phyloP scores from a whole-genome alignment of 306 rosid species.

The Begonia fuchsioides region DNA sequence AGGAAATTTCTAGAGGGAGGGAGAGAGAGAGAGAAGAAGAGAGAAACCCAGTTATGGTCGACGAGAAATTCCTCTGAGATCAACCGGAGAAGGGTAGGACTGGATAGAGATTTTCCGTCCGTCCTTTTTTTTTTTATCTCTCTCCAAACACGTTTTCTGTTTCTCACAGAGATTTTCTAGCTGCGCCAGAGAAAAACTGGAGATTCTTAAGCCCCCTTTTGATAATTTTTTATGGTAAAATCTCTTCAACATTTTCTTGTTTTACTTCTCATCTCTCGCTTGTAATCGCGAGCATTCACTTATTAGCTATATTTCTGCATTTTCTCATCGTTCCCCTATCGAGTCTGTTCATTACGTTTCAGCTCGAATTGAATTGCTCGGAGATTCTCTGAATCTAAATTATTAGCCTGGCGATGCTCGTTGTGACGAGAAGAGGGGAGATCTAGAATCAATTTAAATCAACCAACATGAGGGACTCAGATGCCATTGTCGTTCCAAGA shows the following conservation, averaged over 20 bases:
- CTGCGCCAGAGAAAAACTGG: neutral
- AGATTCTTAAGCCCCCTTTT: slow-evolving; percentile 18
- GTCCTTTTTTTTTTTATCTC: slow-evolving; percentile 31
- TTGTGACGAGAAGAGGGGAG: slow-evolving; percentile 20
- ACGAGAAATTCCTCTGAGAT: slow-evolving; percentile 79
- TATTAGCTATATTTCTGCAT: slow-evolving; percentile 6
- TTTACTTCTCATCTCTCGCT: slow-evolving; percentile 14
- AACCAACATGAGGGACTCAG: slow-evolving; percentile 50
- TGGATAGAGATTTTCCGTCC: slow-evolving; percentile 36
- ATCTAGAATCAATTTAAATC: slow-evolving; percentile 16
- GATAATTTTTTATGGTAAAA: slow-evolving; percentile 32
- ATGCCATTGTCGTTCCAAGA: slow-evolving; percentile 18
- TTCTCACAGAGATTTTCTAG: slow-evolving; percentile 1
- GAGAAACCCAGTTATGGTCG: slow-evolving; percentile 57
- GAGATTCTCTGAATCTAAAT: slow-evolving; percentile 23
- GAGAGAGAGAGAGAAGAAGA: slow-evolving; percentile 9
- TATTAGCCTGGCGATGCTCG: slow-evolving; percentile 20
- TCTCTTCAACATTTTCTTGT: neutral
- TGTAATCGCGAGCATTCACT: slow-evolving; percentile 41
- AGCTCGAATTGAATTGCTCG: slow-evolving; percentile 19
- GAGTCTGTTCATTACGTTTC: slow-evolving; percentile 15
- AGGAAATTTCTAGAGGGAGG: neutral
- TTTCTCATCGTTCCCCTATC: slow-evolving; percentile 5
- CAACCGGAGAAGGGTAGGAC: slow-evolving; percentile 69
- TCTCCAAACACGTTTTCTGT: neutral